Conservation (phyloP, 2,329 filamentous ascomycete genomes). For the Colletotrichum godetiae region DNA sequence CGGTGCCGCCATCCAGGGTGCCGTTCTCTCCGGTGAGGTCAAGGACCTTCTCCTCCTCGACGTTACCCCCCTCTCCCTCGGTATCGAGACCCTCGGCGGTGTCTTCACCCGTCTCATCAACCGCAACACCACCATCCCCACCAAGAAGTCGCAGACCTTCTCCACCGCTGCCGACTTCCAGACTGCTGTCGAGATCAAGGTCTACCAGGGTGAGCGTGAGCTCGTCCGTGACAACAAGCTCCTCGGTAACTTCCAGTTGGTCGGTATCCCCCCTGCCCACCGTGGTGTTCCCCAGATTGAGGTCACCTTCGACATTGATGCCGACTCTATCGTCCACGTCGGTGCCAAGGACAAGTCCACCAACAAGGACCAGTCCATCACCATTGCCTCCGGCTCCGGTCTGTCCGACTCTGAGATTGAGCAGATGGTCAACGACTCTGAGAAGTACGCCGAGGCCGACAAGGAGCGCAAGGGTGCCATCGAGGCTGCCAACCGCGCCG, state of each 20-base stretch:
- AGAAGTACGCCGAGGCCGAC: constrained; percentile 94
- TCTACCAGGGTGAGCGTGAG: constrained; percentile 99
- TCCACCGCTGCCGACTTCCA: constrained; percentile 98
- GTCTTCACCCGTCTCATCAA: constrained; percentile 98
- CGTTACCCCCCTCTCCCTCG: constrained; percentile 94
- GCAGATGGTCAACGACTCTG: constrained; percentile 97
- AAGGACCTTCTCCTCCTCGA: constrained; percentile 96
- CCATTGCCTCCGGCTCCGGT: constrained; percentile 97
- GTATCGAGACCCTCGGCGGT: constrained; percentile 98
- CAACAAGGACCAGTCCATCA: constrained; percentile 99
- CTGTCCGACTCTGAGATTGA: constrained; percentile 95
- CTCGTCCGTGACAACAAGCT: constrained; percentile 99
- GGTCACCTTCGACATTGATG: constrained; percentile 99
- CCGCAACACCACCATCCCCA: constrained; percentile 98
- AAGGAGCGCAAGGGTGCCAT: constrained; percentile 97
- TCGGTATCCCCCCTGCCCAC: constrained; percentile 95
- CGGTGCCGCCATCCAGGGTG: constrained; percentile 96
- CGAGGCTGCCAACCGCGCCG: constrained; percentile 96
- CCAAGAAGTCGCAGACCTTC: constrained; percentile 99
- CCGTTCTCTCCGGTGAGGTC: constrained; percentile 94
- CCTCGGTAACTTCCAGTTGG: constrained; percentile 98
- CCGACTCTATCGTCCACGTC: constrained; percentile 97
- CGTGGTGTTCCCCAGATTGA: constrained; percentile 96
- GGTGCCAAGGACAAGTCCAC: constrained; percentile 99
- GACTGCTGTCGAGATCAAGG: constrained; percentile 99